Conservation (phyloP, 805 yeast species). For the Hanseniaspora pseudoguilliermondii region DNA sequence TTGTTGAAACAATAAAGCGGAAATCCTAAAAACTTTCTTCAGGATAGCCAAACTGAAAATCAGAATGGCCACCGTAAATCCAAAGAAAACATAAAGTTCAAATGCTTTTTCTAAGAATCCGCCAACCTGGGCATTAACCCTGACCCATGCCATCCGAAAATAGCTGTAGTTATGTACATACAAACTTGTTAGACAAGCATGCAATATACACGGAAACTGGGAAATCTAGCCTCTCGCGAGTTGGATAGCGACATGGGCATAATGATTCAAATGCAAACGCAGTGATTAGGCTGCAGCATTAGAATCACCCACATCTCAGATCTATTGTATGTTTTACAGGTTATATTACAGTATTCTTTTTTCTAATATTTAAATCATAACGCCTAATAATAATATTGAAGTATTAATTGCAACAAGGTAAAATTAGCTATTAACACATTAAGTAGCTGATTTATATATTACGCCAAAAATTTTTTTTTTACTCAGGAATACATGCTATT, state of each 20-base stretch:
- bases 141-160: constrained; percentile 40
- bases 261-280: constrained; percentile 7
- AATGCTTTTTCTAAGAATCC: constrained; percentile 66
- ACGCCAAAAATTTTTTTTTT: neutral
- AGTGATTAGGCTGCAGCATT: constrained; percentile 13
- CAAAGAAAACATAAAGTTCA: constrained; percentile 29
- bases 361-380: neutral
- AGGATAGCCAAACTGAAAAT: constrained; percentile 20
- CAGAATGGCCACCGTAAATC: neutral
- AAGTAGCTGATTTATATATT: neutral
- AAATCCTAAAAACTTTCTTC: constrained; percentile 29
- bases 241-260: constrained; percentile 41
- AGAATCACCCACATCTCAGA: constrained; percentile 11
- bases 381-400: too few species aligned
- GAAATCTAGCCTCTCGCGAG: constrained; percentile 55
- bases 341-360: neutral
- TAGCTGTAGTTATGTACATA: constrained; percentile 19
- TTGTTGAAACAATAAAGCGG: constrained; percentile 26
- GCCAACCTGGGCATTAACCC: constrained; percentile 91
- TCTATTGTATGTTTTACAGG: constrained; percentile 13
- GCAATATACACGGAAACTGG: constrained; percentile 23
- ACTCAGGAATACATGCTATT: too few species aligned
- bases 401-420: too few species aligned
- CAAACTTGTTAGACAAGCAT: neutral
- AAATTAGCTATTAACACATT: too few species aligned